Evolutionary conservation across 208 protist genomes (phyloP), one percentile per base, ranked within the genome.

Genomic region (Porcisia hertigi): DNA sequence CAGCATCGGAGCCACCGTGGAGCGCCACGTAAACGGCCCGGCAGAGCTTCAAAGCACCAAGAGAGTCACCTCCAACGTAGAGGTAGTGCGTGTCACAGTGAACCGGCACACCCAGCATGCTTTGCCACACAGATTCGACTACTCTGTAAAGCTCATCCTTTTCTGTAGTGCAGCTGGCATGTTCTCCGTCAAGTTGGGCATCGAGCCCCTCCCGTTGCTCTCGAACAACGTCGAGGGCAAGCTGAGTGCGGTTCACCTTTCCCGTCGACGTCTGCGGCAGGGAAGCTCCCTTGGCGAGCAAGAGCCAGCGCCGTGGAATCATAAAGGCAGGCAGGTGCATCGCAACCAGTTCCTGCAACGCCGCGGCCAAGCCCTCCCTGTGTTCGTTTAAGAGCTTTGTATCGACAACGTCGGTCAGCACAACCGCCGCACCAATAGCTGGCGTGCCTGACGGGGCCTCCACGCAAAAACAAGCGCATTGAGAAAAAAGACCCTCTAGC

Each of bases 31-130:
- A 90, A 36, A 93, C 67, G 34, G 77, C 80, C 11, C 86, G 80
- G 25, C 76, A 88, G 20, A 91, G 65, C 78, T 89, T 89, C 54
- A 93, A 69, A 16, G 88, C 88, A 14, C 84, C 88, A 43, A 93
- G 82, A 3, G 88, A 93, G 84, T 93, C 88, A 23, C 88, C 88
- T 23, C 88, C 88, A 0, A 77, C 60, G 69, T 85, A 81, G 55
- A 87, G 77, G 74, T 86, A 93, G 84, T 93, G 73, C n/a, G 88
- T 88, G 57, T 69, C 49, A 20, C 62, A 36, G n/a, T 43, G 54
- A 1, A 88, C 72, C 20, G 78, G 57, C 36, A 86, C 58, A 23
- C 83, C 84, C 34, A 89, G 76, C 12, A 73, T 53, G 9, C 7
- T 43, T 69, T 72, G 39, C 88, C 88, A 92, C 14, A 71, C 76